phyloP scores from a whole-genome alignment of 2,329 filamentous ascomycete species.

The Arachnopeziza araneosa region DNA sequence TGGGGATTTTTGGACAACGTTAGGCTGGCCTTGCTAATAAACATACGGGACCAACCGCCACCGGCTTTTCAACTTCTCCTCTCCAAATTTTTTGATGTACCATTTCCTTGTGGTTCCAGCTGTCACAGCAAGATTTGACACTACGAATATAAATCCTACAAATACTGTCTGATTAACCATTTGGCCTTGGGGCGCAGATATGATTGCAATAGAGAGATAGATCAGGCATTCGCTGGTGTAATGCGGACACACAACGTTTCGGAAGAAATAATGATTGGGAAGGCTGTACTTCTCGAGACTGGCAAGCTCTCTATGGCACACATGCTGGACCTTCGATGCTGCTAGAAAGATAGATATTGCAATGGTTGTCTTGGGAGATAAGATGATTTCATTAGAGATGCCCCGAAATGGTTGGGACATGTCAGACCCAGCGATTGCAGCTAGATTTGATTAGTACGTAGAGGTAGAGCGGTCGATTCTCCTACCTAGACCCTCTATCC shows the following conservation, averaged over 20 bases:
- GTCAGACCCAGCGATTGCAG: constrained; percentile 10
- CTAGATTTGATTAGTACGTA: constrained; percentile 21
- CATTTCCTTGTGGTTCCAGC: constrained; percentile 72
- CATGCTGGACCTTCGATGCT: constrained; percentile 68
- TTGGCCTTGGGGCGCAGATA: constrained; percentile 63
- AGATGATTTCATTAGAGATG: constrained; percentile 17
- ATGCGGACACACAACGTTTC: constrained; percentile 73
- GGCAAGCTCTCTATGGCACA: constrained; percentile 65
- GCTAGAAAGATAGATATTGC: constrained; percentile 60
- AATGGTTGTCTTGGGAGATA: constrained; percentile 44
- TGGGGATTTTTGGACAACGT: constrained; percentile 44
- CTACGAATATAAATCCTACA: constrained; percentile 66
- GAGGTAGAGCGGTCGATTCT: constrained; percentile 2
- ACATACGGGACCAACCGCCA: constrained; percentile 75
- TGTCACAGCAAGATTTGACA: constrained; percentile 74
- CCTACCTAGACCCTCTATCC: constrained; percentile 76
- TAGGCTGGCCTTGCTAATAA: constrained; percentile 37
- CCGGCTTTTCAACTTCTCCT: constrained; percentile 52
- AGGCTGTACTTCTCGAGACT: constrained; percentile 77
- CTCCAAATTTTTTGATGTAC: constrained; percentile 73
- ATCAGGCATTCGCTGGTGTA: constrained; percentile 85
- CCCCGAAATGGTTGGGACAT: constrained; percentile 8
- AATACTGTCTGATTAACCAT: constrained; percentile 68
- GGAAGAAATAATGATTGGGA: constrained; percentile 68
- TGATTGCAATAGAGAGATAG: constrained; percentile 71